Conservation (phyloP, 1,139 yeast species). For the Zhuliangozyma blackwelliae region DNA sequence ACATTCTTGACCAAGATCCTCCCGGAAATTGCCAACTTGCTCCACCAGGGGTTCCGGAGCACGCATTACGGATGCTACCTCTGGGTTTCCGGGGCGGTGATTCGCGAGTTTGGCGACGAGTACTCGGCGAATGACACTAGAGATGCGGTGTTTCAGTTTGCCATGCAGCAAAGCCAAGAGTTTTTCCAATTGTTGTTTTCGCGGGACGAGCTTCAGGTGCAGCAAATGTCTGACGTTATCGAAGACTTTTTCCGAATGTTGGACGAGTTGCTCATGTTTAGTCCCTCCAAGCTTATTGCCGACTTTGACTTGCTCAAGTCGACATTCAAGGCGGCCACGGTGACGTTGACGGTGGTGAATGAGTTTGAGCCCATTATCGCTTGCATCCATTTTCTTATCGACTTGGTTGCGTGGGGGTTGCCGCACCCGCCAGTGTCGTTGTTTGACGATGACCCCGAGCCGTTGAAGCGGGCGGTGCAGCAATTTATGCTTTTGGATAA, state of each 20-base stretch:
- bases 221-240: constrained; percentile 64
- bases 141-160: constrained; percentile 45
- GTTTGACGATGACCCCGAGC: constrained; percentile 44
- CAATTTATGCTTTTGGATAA: constrained; percentile 32
- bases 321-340: constrained; percentile 57
- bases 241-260: constrained; percentile 89
- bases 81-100: constrained; percentile 84
- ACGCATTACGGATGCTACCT: constrained; percentile 78
- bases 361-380: constrained; percentile 71
- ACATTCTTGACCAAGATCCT: constrained; percentile 61
- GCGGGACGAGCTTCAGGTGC: constrained; percentile 17
- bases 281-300: constrained; percentile 61
- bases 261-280: constrained; percentile 74
- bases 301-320: constrained; percentile 55
- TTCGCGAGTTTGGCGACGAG: constrained; percentile 74
- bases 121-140: constrained; percentile 33
- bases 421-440: constrained; percentile 76
- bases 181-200: constrained; percentile 35
- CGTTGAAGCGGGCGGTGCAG: constrained; percentile 48
- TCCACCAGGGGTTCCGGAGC: constrained; percentile 64
- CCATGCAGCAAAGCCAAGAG: constrained; percentile 39
- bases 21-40: constrained; percentile 56
- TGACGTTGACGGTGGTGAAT: constrained; percentile 49
- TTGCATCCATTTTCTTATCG: constrained; percentile 72
- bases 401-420: constrained; percentile 79